A percentile compares a stretch with the other conserved stretches of the same genome.
phyloP scores from a whole-genome alignment of 2,329 filamentous ascomycete species.

The Botryosphaeria dothidea region DNA sequence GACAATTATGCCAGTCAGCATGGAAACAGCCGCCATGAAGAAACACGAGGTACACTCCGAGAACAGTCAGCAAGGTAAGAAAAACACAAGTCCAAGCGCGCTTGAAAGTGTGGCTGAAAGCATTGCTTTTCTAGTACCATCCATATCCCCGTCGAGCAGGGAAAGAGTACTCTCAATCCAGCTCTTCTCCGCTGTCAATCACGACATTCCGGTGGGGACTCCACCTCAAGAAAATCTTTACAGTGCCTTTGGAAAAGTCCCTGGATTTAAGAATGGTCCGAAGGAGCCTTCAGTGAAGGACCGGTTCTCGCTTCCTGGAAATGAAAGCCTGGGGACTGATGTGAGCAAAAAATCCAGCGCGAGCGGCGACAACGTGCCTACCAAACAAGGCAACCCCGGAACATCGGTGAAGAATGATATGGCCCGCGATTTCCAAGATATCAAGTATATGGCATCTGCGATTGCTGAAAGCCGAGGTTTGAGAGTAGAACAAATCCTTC shows the following conservation, averaged over 20 bases:
- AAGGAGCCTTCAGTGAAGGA: too few relatives aligned
- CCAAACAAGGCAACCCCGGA: not conserved
- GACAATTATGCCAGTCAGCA: not conserved
- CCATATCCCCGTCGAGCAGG: conserved; percentile 27
- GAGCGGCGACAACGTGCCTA: not conserved
- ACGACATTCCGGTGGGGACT: not conserved
- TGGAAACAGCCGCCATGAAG: conserved; percentile 24
- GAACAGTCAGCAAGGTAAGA: not conserved
- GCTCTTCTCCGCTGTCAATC: not conserved
- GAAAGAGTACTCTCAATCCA: conserved; percentile 30
- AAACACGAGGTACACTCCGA: conserved; percentile 12
- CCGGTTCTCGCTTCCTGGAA: too few relatives aligned
- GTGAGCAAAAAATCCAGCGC: not conserved
- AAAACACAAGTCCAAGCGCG: not conserved
- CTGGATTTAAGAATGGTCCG: not conserved
- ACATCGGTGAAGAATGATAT: not conserved
- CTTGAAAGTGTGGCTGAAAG: not conserved
- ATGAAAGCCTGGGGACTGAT: not conserved
- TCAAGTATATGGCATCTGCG: conserved; percentile 10
- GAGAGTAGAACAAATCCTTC: conserved; percentile 32
- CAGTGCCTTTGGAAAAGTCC: not conserved
- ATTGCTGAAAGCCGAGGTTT: conserved; percentile 39
- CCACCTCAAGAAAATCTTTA: not conserved
- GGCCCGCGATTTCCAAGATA: conserved; percentile 4
- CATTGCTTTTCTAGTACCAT: conserved; percentile 20